Evolutionary conservation across 768 basidiomycete species (phyloP), one percentile per base, ranked within the genome.

Genomic region (Mycena sanguinolenta): DNA sequence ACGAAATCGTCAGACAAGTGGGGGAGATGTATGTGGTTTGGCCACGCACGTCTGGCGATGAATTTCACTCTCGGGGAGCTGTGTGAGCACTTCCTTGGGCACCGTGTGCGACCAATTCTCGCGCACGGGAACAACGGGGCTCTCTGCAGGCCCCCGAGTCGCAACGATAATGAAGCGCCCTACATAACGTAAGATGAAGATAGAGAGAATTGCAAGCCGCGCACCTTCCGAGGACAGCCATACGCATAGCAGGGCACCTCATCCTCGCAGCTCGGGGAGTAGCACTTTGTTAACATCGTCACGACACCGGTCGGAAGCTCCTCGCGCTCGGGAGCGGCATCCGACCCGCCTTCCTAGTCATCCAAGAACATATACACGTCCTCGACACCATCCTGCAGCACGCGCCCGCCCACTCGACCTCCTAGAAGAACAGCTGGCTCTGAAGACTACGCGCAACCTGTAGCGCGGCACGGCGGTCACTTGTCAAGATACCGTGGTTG

Each of bases 341-440:
- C 91, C 1, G 89, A 89, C 30, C 81, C 80, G 34, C 91, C 91
- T 63, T 91, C 91, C 57, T 88, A 85, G 72, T 97, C 96, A 67
- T 95, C 95, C 76, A 95, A 84, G 80, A 98, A 97, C 86, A 93
- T 94, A 81, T 94, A 98, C 8, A 98, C 96, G 71, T 97, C 95
- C 76, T 97, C 96, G 2, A 97, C 93, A 2, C 93, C 91, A 76
- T 97, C 96, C 65, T 93, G 90, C 58, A 98, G 82, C 3, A 91
- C 86, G 25, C 91, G 89, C 55, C 91, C 90, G 34, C 93, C 95
- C 96, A 97, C 77, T 98, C 96, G 10, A 98, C 96, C 78, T 99
- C 97, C 77, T 95, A 95, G 80, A 98, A 97, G 85, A 96, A 98
- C 8, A 99, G 86, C 77, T 97, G 95, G 67, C 89, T 92, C 77